These are phyloP conservation scores for Trichocomaceae sp. DNA, from an alignment of 2,329 filamentous ascomycete species.

Conservation along the genomic window DNA sequence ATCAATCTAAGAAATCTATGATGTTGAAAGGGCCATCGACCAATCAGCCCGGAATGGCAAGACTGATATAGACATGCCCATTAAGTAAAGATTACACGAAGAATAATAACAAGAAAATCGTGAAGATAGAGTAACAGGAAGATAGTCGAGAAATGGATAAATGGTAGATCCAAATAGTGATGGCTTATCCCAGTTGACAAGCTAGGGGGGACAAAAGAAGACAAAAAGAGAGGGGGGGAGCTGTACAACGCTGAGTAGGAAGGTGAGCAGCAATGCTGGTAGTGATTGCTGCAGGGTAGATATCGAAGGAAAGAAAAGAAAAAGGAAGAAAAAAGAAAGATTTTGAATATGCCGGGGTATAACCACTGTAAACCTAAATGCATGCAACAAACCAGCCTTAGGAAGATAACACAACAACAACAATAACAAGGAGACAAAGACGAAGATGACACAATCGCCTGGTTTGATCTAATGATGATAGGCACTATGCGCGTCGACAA, in stretches of 20 bases:
- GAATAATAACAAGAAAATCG: not conserved
- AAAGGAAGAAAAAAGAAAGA: slow-evolving; percentile 13
- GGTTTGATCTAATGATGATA: slow-evolving; percentile 5
- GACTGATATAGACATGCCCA: not conserved
- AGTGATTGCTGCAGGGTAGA: too few species aligned
- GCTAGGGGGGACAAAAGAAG: not conserved
- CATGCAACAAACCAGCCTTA: slow-evolving; percentile 9
- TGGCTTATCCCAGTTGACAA: not conserved
- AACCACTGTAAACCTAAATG: slow-evolving; percentile 24
- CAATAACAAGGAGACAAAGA: slow-evolving; percentile 1
- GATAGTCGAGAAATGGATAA: slow-evolving; percentile 1
- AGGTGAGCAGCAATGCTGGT: not conserved
- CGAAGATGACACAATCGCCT: too few species aligned
- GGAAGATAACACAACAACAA: not conserved
- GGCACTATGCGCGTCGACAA: slow-evolving; percentile 34
- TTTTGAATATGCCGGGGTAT: slow-evolving; percentile 23
- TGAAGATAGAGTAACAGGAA: not conserved
- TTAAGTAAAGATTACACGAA: not conserved
- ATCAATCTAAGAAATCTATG: slow-evolving; percentile 7
- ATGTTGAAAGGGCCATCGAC: not conserved
- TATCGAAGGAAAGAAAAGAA: slow-evolving; percentile 2
- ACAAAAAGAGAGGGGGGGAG: not conserved
- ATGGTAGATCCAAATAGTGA: not conserved
- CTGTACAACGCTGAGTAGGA: slow-evolving; percentile 7
- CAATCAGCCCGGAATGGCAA: slow-evolving; percentile 1